Percentiles rank a stretch among this genome's conserved stretches.
Evolutionary conservation across 176 grass and related monocot species (phyloP).

Genomic region (Aegilops longissima): DNA sequence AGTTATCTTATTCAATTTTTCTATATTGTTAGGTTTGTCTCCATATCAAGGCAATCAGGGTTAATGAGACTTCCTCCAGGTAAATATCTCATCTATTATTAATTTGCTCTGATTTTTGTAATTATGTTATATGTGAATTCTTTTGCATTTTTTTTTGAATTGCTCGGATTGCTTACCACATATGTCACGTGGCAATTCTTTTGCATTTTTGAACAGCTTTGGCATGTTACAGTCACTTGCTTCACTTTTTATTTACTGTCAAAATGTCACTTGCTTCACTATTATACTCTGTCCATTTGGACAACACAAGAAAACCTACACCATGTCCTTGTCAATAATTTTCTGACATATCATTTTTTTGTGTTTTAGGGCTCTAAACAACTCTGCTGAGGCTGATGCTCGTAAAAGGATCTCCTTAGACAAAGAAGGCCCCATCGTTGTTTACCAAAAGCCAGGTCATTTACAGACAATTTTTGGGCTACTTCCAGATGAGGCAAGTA

Average conservation of each 20-base stretch:
- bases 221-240: not conserved
- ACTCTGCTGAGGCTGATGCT: slow-evolving; percentile 66
- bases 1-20: not conserved
- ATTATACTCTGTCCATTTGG: not conserved
- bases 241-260: not conserved
- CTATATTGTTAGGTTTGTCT: slow-evolving; percentile 76
- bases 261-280: too few species aligned
- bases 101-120: not conserved
- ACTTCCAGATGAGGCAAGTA: slow-evolving; percentile 75
- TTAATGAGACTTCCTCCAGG: slow-evolving; percentile 71
- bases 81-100: slow-evolving; percentile 20
- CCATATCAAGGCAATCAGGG: slow-evolving; percentile 78
- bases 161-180: too few species aligned
- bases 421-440: slow-evolving; percentile 71
- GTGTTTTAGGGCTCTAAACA: slow-evolving; percentile 49
- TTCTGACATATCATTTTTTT: slow-evolving; percentile 6
- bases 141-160: not conserved
- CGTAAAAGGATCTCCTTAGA: slow-evolving; percentile 83
- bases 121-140: not conserved
- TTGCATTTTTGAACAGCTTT: slow-evolving; percentile 1
- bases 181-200: not conserved
- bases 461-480: slow-evolving; percentile 87
- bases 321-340: not conserved
- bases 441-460: slow-evolving; percentile 93
- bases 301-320: not conserved